phyloP scores from a whole-genome alignment of 805 yeast genomes.

The Myxozyma sirexii region DNA sequence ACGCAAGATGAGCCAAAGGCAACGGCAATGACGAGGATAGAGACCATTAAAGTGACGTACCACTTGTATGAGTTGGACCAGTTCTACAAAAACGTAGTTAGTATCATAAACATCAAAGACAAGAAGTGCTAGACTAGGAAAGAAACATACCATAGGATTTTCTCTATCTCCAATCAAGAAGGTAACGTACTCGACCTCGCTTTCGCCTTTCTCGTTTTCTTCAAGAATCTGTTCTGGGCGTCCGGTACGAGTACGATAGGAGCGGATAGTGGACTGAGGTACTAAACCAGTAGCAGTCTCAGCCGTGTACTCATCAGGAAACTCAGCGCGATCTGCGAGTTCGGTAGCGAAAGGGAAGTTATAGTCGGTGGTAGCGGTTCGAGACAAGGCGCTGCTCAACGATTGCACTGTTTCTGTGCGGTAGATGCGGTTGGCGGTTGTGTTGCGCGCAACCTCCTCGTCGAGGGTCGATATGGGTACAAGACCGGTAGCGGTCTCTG shows the following conservation, averaged over 20 bases:
- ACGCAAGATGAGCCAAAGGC: slow-evolving; percentile 93
- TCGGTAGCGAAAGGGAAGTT: slow-evolving; percentile 51
- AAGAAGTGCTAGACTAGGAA: not conserved
- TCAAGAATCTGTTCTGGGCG: slow-evolving; percentile 26
- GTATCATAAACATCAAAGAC: too few species aligned
- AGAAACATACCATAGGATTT: slow-evolving; percentile 59
- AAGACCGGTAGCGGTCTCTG: slow-evolving; percentile 85
- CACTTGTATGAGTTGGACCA: slow-evolving; percentile 30
- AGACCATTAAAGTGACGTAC: slow-evolving; percentile 64
- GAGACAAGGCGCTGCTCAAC: slow-evolving; percentile 61
- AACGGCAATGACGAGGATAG: slow-evolving; percentile 78
- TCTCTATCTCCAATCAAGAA: slow-evolving; percentile 78
- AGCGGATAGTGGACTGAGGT: slow-evolving; percentile 65
- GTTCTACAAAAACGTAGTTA: slow-evolving; percentile 11
- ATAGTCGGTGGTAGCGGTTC: slow-evolving; percentile 53
- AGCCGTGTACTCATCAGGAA: slow-evolving; percentile 89
- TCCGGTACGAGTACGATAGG: slow-evolving; percentile 26
- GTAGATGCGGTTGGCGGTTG: slow-evolving; percentile 14
- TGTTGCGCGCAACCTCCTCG: not conserved
- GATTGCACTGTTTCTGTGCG: slow-evolving; percentile 72
- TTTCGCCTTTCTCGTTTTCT: slow-evolving; percentile 40
- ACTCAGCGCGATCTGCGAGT: slow-evolving; percentile 48
- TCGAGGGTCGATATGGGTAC: slow-evolving; percentile 64
- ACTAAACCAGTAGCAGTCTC: slow-evolving; percentile 90
- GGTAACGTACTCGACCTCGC: slow-evolving; percentile 73